Percentiles rank a stretch among this genome's conserved stretches.
phyloP scores from a whole-genome alignment of 2,329 filamentous ascomycete genomes.

The Clarireedia hainanense region DNA sequence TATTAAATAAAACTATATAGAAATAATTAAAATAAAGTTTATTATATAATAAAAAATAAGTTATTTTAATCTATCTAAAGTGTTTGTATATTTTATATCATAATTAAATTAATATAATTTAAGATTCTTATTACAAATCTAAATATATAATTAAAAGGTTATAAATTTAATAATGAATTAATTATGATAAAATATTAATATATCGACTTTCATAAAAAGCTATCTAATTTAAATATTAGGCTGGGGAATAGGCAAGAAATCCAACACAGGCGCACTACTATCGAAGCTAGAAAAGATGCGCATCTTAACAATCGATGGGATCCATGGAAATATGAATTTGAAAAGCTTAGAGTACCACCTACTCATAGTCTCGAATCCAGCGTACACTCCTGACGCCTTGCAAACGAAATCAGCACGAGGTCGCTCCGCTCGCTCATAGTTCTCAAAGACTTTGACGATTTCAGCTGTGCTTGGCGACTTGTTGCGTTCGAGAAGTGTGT shows the following conservation, averaged over 20 bases:
- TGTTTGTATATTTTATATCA: no score
- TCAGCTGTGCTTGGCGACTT: neutral
- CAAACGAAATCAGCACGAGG: conserved; percentile 2
- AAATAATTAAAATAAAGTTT: no score
- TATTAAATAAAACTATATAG: no score
- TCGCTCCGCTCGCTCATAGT: conserved; percentile 1
- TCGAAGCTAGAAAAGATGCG: neutral
- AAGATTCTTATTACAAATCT: no score
- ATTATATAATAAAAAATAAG: no score
- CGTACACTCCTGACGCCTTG: neutral
- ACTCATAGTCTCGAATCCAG: conserved; percentile 2
- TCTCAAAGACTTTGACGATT: conserved; percentile 1
- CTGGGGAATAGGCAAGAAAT: neutral
- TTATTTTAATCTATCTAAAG: no score
- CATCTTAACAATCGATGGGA: neutral
- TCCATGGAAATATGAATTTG: neutral
- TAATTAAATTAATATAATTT: no score
- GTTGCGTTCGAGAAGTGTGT: neutral
- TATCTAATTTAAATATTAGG: neutral
- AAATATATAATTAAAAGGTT: no score
- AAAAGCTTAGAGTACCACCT: conserved; percentile 1
- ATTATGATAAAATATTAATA: no score
- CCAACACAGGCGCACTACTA: conserved; percentile 1
- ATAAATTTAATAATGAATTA: no score
- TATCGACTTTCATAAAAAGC: no score